phyloP scores from a whole-genome alignment of 2,329 filamentous ascomycete genomes.

The Cordyceps fumosorosea region DNA sequence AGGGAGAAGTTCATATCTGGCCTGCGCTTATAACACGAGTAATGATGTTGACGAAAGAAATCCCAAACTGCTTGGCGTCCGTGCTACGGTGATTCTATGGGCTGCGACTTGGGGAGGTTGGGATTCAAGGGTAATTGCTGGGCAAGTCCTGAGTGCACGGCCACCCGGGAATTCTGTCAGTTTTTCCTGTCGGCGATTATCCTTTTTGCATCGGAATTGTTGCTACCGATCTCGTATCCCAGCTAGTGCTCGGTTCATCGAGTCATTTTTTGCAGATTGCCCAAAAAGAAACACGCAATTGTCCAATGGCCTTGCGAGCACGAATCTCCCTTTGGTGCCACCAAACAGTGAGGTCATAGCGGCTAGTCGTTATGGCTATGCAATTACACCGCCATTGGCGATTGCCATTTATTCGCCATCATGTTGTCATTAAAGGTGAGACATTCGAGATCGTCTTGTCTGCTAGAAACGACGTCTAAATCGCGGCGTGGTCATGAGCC shows the following conservation, averaged over 20 bases:
- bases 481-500: background rate
- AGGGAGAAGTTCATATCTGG: too few species aligned
- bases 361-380: background rate
- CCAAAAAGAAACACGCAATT: background rate
- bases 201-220: background rate
- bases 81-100: background rate
- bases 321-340: background rate
- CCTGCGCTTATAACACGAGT: background rate
- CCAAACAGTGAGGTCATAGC: background rate
- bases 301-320: background rate
- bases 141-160: background rate
- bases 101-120: background rate
- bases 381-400: background rate
- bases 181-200: background rate
- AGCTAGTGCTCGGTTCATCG: background rate
- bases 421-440: background rate
- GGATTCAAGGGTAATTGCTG: background rate
- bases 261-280: background rate
- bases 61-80: background rate
- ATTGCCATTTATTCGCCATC: background rate
- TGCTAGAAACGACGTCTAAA: background rate
- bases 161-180: background rate
- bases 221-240: background rate
- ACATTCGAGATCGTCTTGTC: background rate
- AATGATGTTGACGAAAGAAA: background rate